Percentiles rank a stretch among this genome's conserved stretches.
phyloP scores from a whole-genome alignment of 1,284 basidiomycete species.

The Heterobasidion annosum region DNA sequence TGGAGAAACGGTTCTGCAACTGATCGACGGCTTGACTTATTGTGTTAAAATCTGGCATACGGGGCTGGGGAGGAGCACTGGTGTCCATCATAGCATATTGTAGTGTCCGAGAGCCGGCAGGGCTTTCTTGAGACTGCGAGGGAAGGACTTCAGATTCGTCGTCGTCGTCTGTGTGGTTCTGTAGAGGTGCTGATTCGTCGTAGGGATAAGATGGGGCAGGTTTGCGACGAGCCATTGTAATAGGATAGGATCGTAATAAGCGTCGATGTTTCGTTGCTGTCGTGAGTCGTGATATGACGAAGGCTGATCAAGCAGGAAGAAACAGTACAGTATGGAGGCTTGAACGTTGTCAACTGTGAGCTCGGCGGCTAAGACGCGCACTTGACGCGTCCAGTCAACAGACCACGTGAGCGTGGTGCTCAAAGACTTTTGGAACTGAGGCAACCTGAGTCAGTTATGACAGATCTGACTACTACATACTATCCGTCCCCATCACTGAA shows the following conservation, averaged over 20 bases:
- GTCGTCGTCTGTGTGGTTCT: background rate
- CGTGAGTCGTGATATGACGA: too few species aligned
- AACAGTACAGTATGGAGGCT: too few species aligned
- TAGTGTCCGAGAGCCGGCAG: background rate
- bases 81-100: background rate
- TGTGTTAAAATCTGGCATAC: conserved; percentile 7
- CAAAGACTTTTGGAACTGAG: too few species aligned
- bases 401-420: too few species aligned
- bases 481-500: too few species aligned
- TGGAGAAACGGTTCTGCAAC: conserved; percentile 7
- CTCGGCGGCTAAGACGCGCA: too few species aligned
- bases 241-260: background rate
- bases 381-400: too few species aligned
- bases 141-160: background rate
- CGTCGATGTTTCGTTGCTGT: too few species aligned
- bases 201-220: background rate
- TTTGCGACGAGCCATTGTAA: background rate
- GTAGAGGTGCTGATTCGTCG: background rate
- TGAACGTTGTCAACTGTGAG: too few species aligned
- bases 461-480: too few species aligned
- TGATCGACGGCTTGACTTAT: conserved; percentile 10
- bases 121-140: background rate
- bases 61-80: background rate
- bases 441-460: too few species aligned
- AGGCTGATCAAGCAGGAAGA: too few species aligned